phyloP scores from a whole-genome alignment of 768 basidiomycete species.

The Wakefieldia striispora region DNA sequence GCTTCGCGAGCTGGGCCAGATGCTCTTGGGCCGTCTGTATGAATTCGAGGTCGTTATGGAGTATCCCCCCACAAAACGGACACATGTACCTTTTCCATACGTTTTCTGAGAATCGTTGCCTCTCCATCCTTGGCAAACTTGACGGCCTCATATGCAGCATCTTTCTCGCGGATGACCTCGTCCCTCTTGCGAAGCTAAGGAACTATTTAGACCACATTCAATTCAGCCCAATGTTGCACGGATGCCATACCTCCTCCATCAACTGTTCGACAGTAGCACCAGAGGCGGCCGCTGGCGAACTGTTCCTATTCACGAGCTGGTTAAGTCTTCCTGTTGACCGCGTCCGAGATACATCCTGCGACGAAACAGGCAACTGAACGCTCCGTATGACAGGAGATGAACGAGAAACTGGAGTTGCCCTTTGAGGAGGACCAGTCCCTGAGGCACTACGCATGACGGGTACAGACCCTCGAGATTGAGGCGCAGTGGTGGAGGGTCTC shows the following conservation, averaged over 20 bases:
- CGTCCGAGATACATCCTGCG: constrained; percentile 18
- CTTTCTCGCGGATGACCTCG: constrained; percentile 43
- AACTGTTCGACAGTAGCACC: constrained; percentile 17
- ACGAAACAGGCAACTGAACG: constrained; percentile 13
- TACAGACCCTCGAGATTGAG: constrained; percentile 13
- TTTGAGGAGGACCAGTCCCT: constrained; percentile 7
- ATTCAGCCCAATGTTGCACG: constrained; percentile 2
- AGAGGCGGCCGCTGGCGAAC: constrained; percentile 2
- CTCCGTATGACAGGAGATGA: constrained; percentile 11
- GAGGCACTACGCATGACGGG: constrained; percentile 12
- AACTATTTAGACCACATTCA: constrained; percentile 8
- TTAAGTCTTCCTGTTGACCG: constrained; percentile 5
- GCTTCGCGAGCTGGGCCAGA: constrained; percentile 49
- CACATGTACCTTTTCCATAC: constrained; percentile 58
- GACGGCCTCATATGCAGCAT: constrained; percentile 43
- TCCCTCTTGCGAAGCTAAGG: constrained; percentile 52
- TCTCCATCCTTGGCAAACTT: constrained; percentile 68
- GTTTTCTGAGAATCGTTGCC: constrained; percentile 61
- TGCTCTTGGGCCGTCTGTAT: constrained; percentile 59
- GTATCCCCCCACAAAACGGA: background rate
- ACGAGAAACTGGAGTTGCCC: constrained; percentile 9
- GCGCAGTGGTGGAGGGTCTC: constrained; percentile 5
- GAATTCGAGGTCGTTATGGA: background rate
- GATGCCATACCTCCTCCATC: constrained; percentile 47
- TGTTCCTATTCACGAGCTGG: constrained; percentile 5